A percentile compares a stretch with the other conserved stretches of the same genome.
Conservation (phyloP, 1,284 basidiomycete species). For the Abortiporus biennis region DNA sequence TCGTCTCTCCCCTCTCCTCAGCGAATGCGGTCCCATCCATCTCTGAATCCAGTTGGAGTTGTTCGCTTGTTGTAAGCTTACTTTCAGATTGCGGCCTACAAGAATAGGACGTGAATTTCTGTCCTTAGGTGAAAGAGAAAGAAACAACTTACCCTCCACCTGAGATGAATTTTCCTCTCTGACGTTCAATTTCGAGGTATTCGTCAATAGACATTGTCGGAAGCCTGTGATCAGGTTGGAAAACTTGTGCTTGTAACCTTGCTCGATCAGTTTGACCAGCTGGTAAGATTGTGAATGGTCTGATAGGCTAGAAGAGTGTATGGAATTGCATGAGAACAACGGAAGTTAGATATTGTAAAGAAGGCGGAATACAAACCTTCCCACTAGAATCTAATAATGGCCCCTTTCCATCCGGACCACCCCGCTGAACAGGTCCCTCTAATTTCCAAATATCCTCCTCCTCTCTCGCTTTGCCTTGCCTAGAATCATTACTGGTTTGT, state of each 20-base stretch:
- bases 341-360: not conserved
- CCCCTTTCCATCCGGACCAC: constrained; percentile 42
- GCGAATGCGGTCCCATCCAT: constrained; percentile 75
- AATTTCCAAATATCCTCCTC: constrained; percentile 73
- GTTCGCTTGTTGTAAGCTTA: constrained; percentile 69
- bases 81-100: constrained; percentile 63
- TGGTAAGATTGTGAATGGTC: constrained; percentile 90
- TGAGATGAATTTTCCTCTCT: constrained; percentile 82
- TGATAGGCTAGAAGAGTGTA: constrained; percentile 50
- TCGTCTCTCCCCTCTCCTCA: constrained; percentile 70
- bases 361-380: constrained; percentile 42
- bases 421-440: constrained; percentile 41
- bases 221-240: constrained; percentile 79
- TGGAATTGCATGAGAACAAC: not conserved
- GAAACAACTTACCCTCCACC: constrained; percentile 72
- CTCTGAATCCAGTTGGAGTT: constrained; percentile 74
- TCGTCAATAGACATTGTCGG: constrained; percentile 98
- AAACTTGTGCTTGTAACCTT: constrained; percentile 75
- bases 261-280: constrained; percentile 60
- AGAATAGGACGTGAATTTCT: constrained; percentile 9
- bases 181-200: constrained; percentile 83
- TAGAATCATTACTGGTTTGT: constrained; percentile 25
- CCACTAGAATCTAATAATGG: constrained; percentile 72
- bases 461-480: constrained; percentile 32
- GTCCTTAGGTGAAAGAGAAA: not conserved